Conservation (phyloP, 2,329 filamentous ascomycete species). For the Phaeophleospora eucalypticola region DNA sequence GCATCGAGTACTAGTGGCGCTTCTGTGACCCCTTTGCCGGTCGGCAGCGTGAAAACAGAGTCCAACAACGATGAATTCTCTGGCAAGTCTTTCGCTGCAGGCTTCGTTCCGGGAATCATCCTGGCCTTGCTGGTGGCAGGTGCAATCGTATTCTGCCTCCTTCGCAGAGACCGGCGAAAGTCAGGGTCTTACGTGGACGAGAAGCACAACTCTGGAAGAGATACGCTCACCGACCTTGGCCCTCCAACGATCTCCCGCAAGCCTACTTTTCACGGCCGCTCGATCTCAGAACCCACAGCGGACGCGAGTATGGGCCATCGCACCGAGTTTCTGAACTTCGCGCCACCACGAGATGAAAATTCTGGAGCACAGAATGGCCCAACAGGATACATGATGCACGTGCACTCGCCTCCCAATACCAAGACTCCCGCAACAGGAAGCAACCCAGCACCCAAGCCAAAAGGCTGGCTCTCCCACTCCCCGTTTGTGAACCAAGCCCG, state of each 20-base stretch:
- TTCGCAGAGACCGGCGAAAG: conserved; percentile 14
- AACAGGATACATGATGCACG: conserved; percentile 20
- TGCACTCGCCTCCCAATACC: conserved; percentile 18
- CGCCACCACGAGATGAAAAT: conserved; percentile 24
- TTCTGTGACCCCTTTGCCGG: conserved; percentile 12
- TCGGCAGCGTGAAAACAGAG: conserved; percentile 8
- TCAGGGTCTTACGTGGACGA: conserved; percentile 18
- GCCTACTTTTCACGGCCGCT: conserved; percentile 28
- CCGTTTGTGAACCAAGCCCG: conserved; percentile 27
- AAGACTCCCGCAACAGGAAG: conserved; percentile 17
- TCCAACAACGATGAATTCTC: conserved; percentile 23
- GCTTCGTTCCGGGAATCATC: conserved; percentile 33
- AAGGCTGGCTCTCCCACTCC: conserved; percentile 25
- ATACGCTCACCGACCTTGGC: conserved; percentile 27
- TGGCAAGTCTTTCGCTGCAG: conserved; percentile 32
- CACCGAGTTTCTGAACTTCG: conserved; percentile 32
- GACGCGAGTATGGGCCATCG: conserved; percentile 26
- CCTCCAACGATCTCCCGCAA: conserved; percentile 18
- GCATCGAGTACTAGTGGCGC: not conserved
- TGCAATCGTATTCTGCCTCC: conserved; percentile 25
- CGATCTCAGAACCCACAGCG: conserved; percentile 33
- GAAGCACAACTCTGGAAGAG: conserved; percentile 22
- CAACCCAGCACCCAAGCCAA: conserved; percentile 13
- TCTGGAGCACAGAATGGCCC: conserved; percentile 5
- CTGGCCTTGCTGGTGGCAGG: conserved; percentile 27